Base-by-base conservation (phyloP, 495 filamentous ascomycete genomes). In the Penicillium steckii region DNA sequence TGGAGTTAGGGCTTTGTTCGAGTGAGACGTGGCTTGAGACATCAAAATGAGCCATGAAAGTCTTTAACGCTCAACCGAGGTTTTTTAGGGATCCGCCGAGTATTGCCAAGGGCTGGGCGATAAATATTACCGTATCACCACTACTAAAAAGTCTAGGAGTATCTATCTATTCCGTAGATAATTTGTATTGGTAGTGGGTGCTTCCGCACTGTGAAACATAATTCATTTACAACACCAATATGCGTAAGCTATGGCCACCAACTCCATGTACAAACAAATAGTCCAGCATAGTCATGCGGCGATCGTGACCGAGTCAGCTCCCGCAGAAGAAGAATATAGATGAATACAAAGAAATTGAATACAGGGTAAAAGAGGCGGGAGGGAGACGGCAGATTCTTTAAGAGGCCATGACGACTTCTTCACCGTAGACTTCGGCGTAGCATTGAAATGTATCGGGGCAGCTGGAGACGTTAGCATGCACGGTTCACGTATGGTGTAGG, bases 391-490 rank as follows among this genome's bases (percentile, higher is more conserved):
- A 23, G 35, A 24, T 10, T 24, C 29, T 17, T 8, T 23, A 38
- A 38, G 21, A 27, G 21, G 19, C 12, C 15, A 30, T 25, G 37
- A 62, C 44, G 21, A 62, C 50, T 44, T 65, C 61, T 29, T 67
- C 62, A 44, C 74, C 75, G 48, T 77, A 79, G 25, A 79, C 76
- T 29, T 76, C 63, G 38, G 67, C 67, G 50, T 79, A 78, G 57
- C 76, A 79, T 53, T 73, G 61, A 53, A 67, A 68, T 44, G 66
- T 51, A 30, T 72, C 64, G 19, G 76, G 76, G 53, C 76, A 79
- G 59, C 76, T 79, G 44, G 4, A 33, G 27, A 23, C n/a, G n/a
- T n/a, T n/a, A n/a, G n/a, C n/a, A n/a, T n/a, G n/a, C n/a, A n/a
- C n/a, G n/a, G n/a, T n/a, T n/a, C n/a, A n/a, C n/a, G n/a, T n/a